These are phyloP conservation scores for Nigrospora sphaerica DNA, from an alignment of 2,329 filamentous ascomycete species.

Conservation along the genomic window DNA sequence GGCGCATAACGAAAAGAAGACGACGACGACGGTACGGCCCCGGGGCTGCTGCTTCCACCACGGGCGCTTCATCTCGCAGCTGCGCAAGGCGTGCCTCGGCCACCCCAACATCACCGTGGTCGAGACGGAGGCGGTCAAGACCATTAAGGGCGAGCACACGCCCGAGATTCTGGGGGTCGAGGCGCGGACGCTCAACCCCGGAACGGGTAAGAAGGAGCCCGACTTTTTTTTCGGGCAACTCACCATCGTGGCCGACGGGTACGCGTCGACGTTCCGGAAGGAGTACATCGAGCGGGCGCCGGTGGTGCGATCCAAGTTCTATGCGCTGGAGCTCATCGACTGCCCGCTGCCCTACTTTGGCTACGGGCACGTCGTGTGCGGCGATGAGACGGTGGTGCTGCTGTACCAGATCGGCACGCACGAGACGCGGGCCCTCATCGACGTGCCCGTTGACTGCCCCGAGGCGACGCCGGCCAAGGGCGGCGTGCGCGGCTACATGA, in stretches of 20 bases:
- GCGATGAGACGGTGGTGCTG: slow-evolving; percentile 68
- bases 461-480: slow-evolving; percentile 67
- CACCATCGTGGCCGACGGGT: slow-evolving; percentile 88
- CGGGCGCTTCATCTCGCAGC: slow-evolving; percentile 79
- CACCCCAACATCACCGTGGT: slow-evolving; percentile 84
- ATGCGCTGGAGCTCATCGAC: slow-evolving; percentile 86
- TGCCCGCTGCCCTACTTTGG: slow-evolving; percentile 66
- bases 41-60: slow-evolving; percentile 87
- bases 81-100: slow-evolving; percentile 66
- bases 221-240: slow-evolving; percentile 85
- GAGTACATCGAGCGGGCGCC: slow-evolving; percentile 62
- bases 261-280: slow-evolving; percentile 86
- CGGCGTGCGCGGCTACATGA: slow-evolving; percentile 78
- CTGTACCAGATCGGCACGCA: slow-evolving; percentile 96
- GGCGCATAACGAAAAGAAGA: slow-evolving; percentile 17
- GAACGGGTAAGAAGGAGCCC: slow-evolving; percentile 44
- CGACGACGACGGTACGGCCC: slow-evolving; percentile 32
- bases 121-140: slow-evolving; percentile 76
- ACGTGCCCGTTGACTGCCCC: slow-evolving; percentile 73
- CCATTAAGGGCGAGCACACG: slow-evolving; percentile 63
- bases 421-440: slow-evolving; percentile 85
- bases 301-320: slow-evolving; percentile 79
- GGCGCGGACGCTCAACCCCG: slow-evolving; percentile 55
- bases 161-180: slow-evolving; percentile 78
- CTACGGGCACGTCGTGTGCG: slow-evolving; percentile 84